Percentiles rank a stretch among this genome's conserved stretches.
Evolutionary conservation across 2,329 filamentous ascomycete species (phyloP).

Genomic region (Penicillium brevicompactum): DNA sequence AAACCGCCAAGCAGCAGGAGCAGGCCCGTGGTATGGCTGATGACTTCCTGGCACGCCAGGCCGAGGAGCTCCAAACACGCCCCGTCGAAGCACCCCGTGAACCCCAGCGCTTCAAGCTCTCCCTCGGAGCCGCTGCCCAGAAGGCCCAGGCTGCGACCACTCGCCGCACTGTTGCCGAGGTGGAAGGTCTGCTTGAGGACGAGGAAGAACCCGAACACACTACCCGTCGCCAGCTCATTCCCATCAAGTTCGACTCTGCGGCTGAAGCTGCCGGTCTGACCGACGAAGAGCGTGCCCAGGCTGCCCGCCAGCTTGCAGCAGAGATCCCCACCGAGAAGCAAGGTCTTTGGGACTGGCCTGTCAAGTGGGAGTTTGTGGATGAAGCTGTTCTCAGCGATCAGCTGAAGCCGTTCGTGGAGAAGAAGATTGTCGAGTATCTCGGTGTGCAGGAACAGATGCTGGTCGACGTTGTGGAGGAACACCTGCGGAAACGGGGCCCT

Average conservation of each 20-base stretch:
- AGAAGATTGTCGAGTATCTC: conserved; percentile 96
- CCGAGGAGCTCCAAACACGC: conserved; percentile 67
- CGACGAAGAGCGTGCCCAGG: conserved; percentile 83
- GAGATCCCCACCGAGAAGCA: conserved; percentile 88
- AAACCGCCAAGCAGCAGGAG: conserved; percentile 71
- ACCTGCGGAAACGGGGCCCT: conserved; percentile 72
- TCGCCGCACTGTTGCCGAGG: conserved; percentile 84
- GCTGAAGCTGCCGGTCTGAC: conserved; percentile 69
- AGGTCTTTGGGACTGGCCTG: conserved; percentile 86
- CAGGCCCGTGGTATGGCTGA: conserved; percentile 83
- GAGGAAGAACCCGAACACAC: conserved; percentile 78
- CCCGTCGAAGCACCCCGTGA: conserved; percentile 45
- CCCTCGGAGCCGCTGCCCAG: conserved; percentile 84
- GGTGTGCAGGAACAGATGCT: conserved; percentile 96
- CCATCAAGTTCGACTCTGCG: conserved; percentile 77
- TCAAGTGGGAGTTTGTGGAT: conserved; percentile 91
- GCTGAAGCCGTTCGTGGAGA: conserved; percentile 91
- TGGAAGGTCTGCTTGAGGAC: conserved; percentile 91
- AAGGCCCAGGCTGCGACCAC: conserved; percentile 62
- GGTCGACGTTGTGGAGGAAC: conserved; percentile 88
- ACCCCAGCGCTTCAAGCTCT: conserved; percentile 87
- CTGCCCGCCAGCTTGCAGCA: conserved; percentile 76
- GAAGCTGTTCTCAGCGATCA: conserved; percentile 79
- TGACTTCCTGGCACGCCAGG: conserved; percentile 84
- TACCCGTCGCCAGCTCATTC: conserved; percentile 73